Evolutionary conservation across 164 flowering plant genomes (phyloP).

Genomic region (Vitis vinifera): ASM3070453v1 NC_081823.1:2799501-2800000

Average conservation of each 20-base stretch:
- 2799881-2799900: slow-evolving; percentile 84
- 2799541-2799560: neutral
- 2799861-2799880: slow-evolving; percentile 88
- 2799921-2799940: neutral
- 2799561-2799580: neutral
- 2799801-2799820: slow-evolving; percentile 92
- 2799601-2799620: neutral
- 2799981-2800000: slow-evolving; percentile 77
- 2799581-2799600: neutral
- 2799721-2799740: slow-evolving; percentile 89
- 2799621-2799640: neutral
- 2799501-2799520: neutral
- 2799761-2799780: slow-evolving; percentile 90
- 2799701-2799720: slow-evolving; percentile 35
- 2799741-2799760: slow-evolving; percentile 92
- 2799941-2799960: slow-evolving; percentile 7
- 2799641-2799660: neutral
- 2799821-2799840: slow-evolving; percentile 77
- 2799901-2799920: slow-evolving; percentile 69
- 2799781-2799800: slow-evolving; percentile 96
- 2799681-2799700: neutral
- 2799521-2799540: neutral
- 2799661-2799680: neutral
- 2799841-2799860: slow-evolving; percentile 79
- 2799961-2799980: slow-evolving; percentile 8